Percentiles rank a stretch among this genome's conserved stretches.
Evolutionary conservation across 2,329 filamentous ascomycete genomes (phyloP).

Genomic region (Pyrenophora graminea): DNA sequence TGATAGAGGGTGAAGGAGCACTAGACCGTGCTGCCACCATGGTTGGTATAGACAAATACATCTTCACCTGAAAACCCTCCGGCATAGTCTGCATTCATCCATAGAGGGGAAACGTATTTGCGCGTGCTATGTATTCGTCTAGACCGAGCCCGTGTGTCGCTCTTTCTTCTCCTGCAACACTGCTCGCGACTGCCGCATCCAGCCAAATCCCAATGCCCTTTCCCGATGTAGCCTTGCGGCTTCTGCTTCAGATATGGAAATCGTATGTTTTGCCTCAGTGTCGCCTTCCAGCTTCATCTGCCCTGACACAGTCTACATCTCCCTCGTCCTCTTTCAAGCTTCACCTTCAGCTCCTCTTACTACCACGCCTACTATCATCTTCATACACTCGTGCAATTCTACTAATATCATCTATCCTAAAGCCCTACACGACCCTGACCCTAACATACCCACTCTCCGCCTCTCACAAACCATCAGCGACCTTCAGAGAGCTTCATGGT

Average conservation of each 20-base stretch:
- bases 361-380: not conserved
- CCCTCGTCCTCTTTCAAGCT: not conserved
- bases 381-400: not conserved
- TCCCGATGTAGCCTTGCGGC: no score
- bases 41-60: no score
- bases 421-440: no score
- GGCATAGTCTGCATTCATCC: no score
- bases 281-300: not conserved
- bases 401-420: not conserved
- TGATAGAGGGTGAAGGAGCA: not conserved
- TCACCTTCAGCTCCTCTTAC: constrained; percentile 1
- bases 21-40: not conserved
- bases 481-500: constrained; percentile 43
- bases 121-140: not conserved
- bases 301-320: not conserved
- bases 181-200: not conserved
- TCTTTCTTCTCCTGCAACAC: not conserved
- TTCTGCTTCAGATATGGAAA: no score
- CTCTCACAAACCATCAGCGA: constrained; percentile 46
- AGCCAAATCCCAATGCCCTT: not conserved
- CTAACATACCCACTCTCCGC: constrained; percentile 5
- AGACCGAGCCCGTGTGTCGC: not conserved
- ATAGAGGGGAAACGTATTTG: not conserved
- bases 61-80: no score
- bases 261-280: not conserved